Conservation (phyloP, 176 grass and related monocot genomes). For the Saccharum spontaneum region DNA sequence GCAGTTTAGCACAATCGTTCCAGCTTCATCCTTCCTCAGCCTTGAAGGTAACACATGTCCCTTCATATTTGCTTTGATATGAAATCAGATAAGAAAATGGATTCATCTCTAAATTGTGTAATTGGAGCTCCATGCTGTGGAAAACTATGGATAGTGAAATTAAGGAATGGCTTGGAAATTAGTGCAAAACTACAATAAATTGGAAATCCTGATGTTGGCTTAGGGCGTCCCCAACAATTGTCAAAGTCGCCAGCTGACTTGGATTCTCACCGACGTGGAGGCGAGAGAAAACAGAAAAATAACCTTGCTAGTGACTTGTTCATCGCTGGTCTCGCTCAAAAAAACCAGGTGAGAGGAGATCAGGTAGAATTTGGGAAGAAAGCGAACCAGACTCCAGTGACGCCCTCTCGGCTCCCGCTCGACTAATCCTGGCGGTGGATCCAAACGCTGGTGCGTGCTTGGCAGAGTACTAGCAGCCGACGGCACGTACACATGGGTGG, state of each 20-base stretch:
- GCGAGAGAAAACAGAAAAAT: not conserved
- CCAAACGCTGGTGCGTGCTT: not conserved
- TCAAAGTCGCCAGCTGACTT: not conserved
- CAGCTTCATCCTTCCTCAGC: slow-evolving; percentile 1
- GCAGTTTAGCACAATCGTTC: not conserved
- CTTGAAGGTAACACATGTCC: slow-evolving; percentile 28
- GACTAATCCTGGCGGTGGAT: too few relatives aligned
- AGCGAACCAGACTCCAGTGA: not conserved
- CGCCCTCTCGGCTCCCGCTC: not conserved
- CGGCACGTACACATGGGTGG: not conserved
- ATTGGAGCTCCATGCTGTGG: slow-evolving; percentile 1
- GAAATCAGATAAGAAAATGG: not conserved
- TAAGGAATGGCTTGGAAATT: slow-evolving; percentile 8
- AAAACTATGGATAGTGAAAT: slow-evolving; percentile 21
- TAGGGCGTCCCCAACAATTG: not conserved
- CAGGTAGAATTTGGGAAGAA: not conserved
- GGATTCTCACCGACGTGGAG: not conserved
- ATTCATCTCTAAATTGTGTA: not conserved
- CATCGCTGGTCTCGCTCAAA: not conserved
- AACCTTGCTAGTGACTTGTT: not conserved
- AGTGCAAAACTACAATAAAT: not conserved
- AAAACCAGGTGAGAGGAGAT: not conserved
- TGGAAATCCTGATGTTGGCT: not conserved
- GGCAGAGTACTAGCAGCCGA: not conserved
- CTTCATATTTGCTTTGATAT: slow-evolving; percentile 24